phyloP scores from a whole-genome alignment of 1,139 yeast species.

The Meyerozyma athensensis region DNA sequence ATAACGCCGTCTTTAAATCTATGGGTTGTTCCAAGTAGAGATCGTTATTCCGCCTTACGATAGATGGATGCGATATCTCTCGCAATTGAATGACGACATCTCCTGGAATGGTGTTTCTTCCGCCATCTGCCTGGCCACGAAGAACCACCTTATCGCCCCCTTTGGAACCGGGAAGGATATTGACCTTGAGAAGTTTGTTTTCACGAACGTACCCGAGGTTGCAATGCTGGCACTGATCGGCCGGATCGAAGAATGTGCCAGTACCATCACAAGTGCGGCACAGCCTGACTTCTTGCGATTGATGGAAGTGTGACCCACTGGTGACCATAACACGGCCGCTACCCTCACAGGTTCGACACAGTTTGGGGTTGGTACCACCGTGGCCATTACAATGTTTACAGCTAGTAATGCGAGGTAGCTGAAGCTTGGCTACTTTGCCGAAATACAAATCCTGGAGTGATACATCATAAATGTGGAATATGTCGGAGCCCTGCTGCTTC shows the following conservation, averaged over 20 bases:
- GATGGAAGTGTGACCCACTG: constrained; percentile 28
- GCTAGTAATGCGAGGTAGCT: constrained; percentile 35
- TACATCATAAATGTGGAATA: constrained; percentile 42
- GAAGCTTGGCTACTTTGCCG: constrained; percentile 45
- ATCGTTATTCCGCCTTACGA: constrained; percentile 48
- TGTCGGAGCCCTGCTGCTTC: constrained; percentile 36
- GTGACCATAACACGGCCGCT: constrained; percentile 33
- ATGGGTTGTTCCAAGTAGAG: constrained; percentile 42
- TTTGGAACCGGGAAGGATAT: constrained; percentile 17
- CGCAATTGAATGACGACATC: constrained; percentile 51
- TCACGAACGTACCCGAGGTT: constrained; percentile 30
- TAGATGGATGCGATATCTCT: constrained; percentile 31
- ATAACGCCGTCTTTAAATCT: constrained; percentile 48
- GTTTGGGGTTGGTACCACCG: constrained; percentile 37
- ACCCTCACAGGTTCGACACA: constrained; percentile 36
- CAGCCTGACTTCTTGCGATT: constrained; percentile 29
- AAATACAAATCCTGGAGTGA: constrained; percentile 42
- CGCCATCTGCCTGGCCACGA: constrained; percentile 62
- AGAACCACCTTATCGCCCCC: constrained; percentile 47
- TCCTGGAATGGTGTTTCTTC: constrained; percentile 55
- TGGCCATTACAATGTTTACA: constrained; percentile 41
- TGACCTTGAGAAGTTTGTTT: constrained; percentile 47
- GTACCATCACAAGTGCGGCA: constrained; percentile 36
- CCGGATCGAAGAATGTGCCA: constrained; percentile 26
- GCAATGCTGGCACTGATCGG: constrained; percentile 37